These are phyloP conservation scores for Aphanocladium album DNA, from an alignment of 2,329 filamentous ascomycete species.

Conservation along the genomic window DNA sequence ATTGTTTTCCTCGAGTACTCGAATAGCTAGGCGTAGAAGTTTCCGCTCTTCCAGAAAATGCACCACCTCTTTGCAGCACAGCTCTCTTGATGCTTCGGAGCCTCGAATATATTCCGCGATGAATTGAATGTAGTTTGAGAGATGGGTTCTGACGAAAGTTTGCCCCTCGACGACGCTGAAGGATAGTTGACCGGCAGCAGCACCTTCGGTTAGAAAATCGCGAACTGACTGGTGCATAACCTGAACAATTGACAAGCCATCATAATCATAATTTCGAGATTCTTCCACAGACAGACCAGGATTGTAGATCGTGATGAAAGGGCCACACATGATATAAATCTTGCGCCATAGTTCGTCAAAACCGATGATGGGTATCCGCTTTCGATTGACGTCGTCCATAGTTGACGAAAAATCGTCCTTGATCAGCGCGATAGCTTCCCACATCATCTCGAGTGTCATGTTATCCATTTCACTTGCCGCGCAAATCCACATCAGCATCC, in stretches of 20 bases:
- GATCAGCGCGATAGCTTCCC: slow-evolving; percentile 9
- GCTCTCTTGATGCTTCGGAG: too few species aligned
- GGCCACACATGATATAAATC: neutral
- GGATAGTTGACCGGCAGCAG: neutral
- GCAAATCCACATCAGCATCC: slow-evolving; percentile 12
- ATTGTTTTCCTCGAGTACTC: too few species aligned
- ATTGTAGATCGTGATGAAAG: neutral
- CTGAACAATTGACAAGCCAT: slow-evolving; percentile 1
- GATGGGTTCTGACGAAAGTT: too few species aligned
- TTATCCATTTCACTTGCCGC: slow-evolving; percentile 6
- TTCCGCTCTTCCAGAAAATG: too few species aligned
- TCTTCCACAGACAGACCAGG: neutral
- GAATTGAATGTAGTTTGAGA: too few species aligned
- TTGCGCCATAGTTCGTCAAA: neutral
- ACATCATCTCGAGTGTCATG: slow-evolving; percentile 11
- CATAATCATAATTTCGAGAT: neutral
- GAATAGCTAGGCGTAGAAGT: too few species aligned
- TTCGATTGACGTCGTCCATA: neutral
- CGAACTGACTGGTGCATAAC: slow-evolving; percentile 13
- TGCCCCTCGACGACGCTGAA: neutral
- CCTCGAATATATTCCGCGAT: too few species aligned
- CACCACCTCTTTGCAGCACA: too few species aligned
- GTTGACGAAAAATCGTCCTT: neutral
- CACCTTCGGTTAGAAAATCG: slow-evolving; percentile 5
- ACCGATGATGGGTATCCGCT: neutral